Evolutionary conservation across 257 asterid genomes (phyloP).

Genomic region (Nicotiana noctiflora): DNA sequence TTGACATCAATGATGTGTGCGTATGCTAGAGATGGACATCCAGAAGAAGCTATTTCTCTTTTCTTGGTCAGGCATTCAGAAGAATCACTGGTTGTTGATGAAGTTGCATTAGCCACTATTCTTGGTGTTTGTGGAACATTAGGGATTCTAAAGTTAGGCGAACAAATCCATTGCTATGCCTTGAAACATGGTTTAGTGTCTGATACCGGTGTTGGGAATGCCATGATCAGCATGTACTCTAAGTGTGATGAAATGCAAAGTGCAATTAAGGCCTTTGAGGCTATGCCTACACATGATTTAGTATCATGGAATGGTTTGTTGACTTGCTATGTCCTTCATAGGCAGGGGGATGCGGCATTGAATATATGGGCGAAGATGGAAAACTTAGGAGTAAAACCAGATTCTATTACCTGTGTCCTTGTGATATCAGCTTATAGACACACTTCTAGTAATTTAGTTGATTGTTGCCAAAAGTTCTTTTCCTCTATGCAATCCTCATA

Average conservation of each 20-base stretch:
- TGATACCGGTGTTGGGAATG: slow-evolving; percentile 56
- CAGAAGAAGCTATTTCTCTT: slow-evolving; percentile 55
- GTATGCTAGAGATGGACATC: slow-evolving; percentile 57
- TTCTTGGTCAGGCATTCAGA: slow-evolving; percentile 36
- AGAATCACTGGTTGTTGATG: slow-evolving; percentile 37
- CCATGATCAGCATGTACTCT: slow-evolving; percentile 60
- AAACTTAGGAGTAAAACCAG: slow-evolving; percentile 40
- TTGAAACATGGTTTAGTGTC: slow-evolving; percentile 37
- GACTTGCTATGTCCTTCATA: slow-evolving; percentile 47
- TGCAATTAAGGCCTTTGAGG: slow-evolving; percentile 45
- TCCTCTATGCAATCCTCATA: slow-evolving; percentile 50
- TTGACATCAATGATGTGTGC: slow-evolving; percentile 71
- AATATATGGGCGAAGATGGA: slow-evolving; percentile 53
- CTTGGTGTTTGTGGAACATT: slow-evolving; percentile 62
- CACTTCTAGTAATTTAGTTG: slow-evolving; percentile 43
- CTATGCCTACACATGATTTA: slow-evolving; percentile 41
- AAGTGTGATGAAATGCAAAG: slow-evolving; percentile 60
- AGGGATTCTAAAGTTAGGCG: slow-evolving; percentile 62
- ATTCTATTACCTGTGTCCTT: slow-evolving; percentile 44
- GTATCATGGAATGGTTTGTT: slow-evolving; percentile 77
- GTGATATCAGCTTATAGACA: slow-evolving; percentile 61
- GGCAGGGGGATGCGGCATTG: slow-evolving; percentile 68
- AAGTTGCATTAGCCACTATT: slow-evolving; percentile 53
- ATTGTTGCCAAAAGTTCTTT: slow-evolving; percentile 45
- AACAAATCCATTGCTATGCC: slow-evolving; percentile 57